phyloP scores from a whole-genome alignment of 2,329 filamentous ascomycete species.

The Sclerotinia sclerotiorum region DNA sequence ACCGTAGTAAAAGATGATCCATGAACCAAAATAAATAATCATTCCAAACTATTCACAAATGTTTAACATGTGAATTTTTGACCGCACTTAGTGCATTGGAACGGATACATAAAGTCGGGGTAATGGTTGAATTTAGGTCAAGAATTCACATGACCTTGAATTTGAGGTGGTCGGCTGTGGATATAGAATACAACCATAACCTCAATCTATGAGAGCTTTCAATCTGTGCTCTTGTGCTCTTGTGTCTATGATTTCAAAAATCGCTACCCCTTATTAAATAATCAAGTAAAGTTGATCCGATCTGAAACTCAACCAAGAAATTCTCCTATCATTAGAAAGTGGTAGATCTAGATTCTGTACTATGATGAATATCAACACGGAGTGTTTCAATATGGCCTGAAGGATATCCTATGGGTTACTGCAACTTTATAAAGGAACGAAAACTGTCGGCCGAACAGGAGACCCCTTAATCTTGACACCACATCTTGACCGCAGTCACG shows the following conservation, averaged over 20 bases:
- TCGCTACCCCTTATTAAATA: not conserved
- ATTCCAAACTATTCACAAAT: not conserved
- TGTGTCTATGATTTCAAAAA: not conserved
- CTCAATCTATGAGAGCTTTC: not conserved
- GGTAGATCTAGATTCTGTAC: not conserved
- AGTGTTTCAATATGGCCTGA: not conserved
- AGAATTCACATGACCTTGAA: not conserved
- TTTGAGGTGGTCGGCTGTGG: no score
- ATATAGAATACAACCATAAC: not conserved
- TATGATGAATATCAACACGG: not conserved
- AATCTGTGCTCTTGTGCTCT: no score
- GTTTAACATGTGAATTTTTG: not conserved
- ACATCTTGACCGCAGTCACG: not conserved
- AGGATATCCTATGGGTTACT: not conserved
- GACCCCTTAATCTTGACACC: not conserved
- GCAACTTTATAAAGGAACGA: not conserved
- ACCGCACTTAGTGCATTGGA: not conserved
- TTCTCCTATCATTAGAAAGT: not conserved
- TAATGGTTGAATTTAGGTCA: not conserved
- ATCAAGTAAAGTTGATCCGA: not conserved
- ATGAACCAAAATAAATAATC: not conserved
- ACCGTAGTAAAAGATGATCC: not conserved
- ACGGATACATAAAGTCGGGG: not conserved
- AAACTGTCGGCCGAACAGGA: not conserved
- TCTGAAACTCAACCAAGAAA: not conserved